Evolutionary conservation across 176 grass and related monocot species (phyloP).

Genomic region (Ensete glaucum): DNA sequence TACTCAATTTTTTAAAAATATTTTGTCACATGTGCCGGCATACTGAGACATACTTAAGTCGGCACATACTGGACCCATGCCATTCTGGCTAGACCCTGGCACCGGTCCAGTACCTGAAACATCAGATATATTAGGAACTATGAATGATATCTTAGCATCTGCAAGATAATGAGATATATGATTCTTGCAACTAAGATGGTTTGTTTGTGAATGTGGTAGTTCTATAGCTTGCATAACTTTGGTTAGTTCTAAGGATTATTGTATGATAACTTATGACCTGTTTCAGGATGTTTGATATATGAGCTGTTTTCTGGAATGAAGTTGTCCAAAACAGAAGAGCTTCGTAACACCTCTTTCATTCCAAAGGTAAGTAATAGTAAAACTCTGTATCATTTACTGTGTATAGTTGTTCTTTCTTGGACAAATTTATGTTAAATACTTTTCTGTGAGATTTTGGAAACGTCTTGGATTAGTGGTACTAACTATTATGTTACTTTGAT

Average conservation of each 20-base stretch:
- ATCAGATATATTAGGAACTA: neutral
- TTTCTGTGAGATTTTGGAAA: neutral
- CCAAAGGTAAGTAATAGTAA: slow-evolving; percentile 59
- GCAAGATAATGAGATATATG: neutral
- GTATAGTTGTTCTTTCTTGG: neutral
- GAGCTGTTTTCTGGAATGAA: slow-evolving; percentile 85
- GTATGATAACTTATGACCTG: slow-evolving; percentile 6
- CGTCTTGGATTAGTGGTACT: too few relatives aligned
- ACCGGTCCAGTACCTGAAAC: too few relatives aligned
- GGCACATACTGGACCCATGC: too few relatives aligned
- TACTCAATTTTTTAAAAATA: too few relatives aligned
- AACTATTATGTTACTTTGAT: too few relatives aligned
- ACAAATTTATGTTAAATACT: neutral
- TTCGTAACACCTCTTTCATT: slow-evolving; percentile 80
- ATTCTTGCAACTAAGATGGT: neutral
- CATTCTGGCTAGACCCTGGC: too few relatives aligned
- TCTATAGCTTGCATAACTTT: neutral
- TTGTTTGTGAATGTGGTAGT: neutral
- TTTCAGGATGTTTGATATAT: slow-evolving; percentile 91
- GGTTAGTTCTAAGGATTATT: neutral
- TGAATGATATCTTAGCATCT: neutral
- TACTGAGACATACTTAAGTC: too few relatives aligned
- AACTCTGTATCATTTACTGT: neutral
- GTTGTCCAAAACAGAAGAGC: slow-evolving; percentile 88
- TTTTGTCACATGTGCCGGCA: too few relatives aligned